Conservation (phyloP, 1,284 basidiomycete genomes). For the Trametes versicolor region DNA sequence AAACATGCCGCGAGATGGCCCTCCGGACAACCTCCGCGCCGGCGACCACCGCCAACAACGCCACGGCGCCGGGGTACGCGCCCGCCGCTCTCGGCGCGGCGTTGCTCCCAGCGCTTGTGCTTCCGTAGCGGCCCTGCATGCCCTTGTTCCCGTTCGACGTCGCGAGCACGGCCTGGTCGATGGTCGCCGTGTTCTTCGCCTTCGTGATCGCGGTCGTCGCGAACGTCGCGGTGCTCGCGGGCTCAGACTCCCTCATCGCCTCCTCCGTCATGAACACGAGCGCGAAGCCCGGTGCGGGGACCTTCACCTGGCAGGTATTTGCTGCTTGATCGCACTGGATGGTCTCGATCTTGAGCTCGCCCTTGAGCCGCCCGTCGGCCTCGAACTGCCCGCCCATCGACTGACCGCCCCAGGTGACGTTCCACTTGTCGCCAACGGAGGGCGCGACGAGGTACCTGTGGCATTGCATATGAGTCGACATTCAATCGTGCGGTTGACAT, state of each 20-base stretch:
- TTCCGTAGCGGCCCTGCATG: slow-evolving; percentile 47
- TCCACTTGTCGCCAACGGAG: slow-evolving; percentile 68
- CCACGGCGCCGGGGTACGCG: slow-evolving; percentile 25
- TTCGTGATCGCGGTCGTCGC: slow-evolving; percentile 61
- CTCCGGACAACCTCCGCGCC: slow-evolving; percentile 19
- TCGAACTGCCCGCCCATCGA: slow-evolving; percentile 70
- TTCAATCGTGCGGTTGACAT: not conserved
- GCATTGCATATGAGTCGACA: slow-evolving; percentile 14
- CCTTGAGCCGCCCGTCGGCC: slow-evolving; percentile 70
- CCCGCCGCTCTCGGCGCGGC: slow-evolving; percentile 29
- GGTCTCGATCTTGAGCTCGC: slow-evolving; percentile 58
- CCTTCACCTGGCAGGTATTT: slow-evolving; percentile 65
- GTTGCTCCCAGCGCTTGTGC: slow-evolving; percentile 57
- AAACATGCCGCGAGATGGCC: slow-evolving; percentile 16
- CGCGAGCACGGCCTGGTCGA: slow-evolving; percentile 50
- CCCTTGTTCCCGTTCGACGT: slow-evolving; percentile 62
- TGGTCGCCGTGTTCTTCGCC: slow-evolving; percentile 52
- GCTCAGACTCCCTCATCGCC: slow-evolving; percentile 51
- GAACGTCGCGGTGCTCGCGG: slow-evolving; percentile 58
- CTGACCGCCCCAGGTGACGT: slow-evolving; percentile 82
- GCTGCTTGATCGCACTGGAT: slow-evolving; percentile 60
- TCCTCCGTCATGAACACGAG: slow-evolving; percentile 74
- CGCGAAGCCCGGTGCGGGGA: slow-evolving; percentile 78
- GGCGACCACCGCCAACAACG: slow-evolving; percentile 21
- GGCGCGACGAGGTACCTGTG: slow-evolving; percentile 60